These are phyloP conservation scores for Musa acuminata DNA, from an alignment of 176 grass and related monocot species.

Conservation along the genomic window DNA sequence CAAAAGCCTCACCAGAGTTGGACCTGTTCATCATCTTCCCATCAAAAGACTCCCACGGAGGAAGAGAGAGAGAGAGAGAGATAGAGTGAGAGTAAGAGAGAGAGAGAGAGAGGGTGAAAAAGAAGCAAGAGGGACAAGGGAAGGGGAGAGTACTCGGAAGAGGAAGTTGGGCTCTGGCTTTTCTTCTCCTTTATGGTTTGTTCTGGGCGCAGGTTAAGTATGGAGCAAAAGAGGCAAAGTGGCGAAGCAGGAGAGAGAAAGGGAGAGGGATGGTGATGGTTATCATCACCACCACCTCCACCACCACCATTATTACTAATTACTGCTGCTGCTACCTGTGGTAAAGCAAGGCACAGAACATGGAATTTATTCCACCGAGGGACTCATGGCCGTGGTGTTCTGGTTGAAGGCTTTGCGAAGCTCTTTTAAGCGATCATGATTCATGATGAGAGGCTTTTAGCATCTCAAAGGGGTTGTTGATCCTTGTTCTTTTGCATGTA, in stretches of 20 bases:
- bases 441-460: too few species aligned
- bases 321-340: not conserved
- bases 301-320: too few species aligned
- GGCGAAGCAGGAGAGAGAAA: not conserved
- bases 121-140: not conserved
- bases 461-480: not conserved
- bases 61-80: not conserved
- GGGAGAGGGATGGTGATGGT: not conserved
- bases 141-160: not conserved
- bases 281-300: too few species aligned
- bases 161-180: constrained; percentile 5
- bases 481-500: constrained; percentile 18
- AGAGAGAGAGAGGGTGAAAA: not conserved
- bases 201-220: not conserved
- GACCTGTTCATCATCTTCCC: constrained; percentile 23
- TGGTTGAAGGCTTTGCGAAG: too few species aligned
- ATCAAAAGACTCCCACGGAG: not conserved
- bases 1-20: constrained; percentile 1
- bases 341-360: not conserved
- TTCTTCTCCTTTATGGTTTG: constrained; percentile 2
- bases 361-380: too few species aligned
- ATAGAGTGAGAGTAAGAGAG: not conserved
- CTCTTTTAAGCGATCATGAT: too few species aligned
- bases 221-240: not conserved
- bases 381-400: too few species aligned